Conservation (phyloP, 192 early-diverging fungal species). For the Chytriomyces confervae region DNA sequence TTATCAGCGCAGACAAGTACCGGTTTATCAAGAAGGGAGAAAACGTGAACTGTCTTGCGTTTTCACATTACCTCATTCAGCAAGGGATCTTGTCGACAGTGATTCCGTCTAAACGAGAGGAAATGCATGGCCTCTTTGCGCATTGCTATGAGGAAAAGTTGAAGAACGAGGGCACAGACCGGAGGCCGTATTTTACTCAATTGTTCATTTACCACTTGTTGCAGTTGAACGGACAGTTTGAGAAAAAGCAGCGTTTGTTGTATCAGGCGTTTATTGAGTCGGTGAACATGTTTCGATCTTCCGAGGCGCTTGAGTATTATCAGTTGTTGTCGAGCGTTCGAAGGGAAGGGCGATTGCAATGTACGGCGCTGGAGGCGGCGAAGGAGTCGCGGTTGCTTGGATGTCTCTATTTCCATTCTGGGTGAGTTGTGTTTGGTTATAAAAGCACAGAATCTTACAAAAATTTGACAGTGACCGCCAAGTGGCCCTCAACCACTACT, state of each 20-base stretch:
- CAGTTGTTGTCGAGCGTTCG: constrained; percentile 12
- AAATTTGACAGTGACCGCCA: constrained; percentile 1
- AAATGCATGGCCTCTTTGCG: constrained; percentile 28
- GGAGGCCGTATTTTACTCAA: constrained; percentile 9
- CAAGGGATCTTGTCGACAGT: constrained; percentile 39
- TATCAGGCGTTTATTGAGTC: constrained; percentile 23
- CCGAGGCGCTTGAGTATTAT: constrained; percentile 36
- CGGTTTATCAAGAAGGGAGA: constrained; percentile 21
- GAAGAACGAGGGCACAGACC: neutral
- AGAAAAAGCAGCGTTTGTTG: constrained; percentile 16
- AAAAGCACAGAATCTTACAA: neutral
- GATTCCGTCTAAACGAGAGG: constrained; percentile 29
- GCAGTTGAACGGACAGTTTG: constrained; percentile 14
- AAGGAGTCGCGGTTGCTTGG: constrained; percentile 26
- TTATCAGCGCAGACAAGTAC: constrained; percentile 22
- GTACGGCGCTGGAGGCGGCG: neutral
- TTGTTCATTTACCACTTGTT: constrained; percentile 28
- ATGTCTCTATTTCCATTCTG: constrained; percentile 14
- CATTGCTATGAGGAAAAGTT: constrained; percentile 27
- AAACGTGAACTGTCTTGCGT: neutral
- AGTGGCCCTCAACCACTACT: constrained; percentile 3
- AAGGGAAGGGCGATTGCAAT: neutral
- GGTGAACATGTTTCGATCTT: constrained; percentile 7
- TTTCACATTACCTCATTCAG: constrained; percentile 37
- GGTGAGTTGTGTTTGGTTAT: constrained; percentile 8